phyloP scores from a whole-genome alignment of 1,284 basidiomycete genomes.

The Boletus semigastroideus region DNA sequence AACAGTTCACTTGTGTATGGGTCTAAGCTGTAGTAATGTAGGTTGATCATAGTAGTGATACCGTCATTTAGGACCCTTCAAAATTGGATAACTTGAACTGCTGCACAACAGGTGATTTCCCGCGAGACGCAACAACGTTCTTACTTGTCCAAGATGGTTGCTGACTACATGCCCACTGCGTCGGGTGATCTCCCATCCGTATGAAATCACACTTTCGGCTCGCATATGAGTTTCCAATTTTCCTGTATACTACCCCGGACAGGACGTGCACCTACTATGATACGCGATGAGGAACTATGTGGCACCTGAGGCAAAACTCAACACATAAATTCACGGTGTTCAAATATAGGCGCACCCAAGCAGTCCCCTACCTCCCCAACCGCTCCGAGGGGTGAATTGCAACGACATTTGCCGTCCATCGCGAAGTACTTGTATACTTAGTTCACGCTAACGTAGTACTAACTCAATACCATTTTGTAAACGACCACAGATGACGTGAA shows the following conservation, averaged over 20 bases:
- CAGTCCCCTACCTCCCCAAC: slow-evolving; percentile 78
- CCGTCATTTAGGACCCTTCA: neutral
- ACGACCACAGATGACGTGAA: slow-evolving; percentile 37
- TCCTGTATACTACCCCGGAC: neutral
- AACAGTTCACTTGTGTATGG: slow-evolving; percentile 33
- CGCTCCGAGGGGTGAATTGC: slow-evolving; percentile 53
- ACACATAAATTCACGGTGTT: neutral
- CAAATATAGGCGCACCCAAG: slow-evolving; percentile 58
- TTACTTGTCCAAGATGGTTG: neutral
- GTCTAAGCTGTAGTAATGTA: neutral
- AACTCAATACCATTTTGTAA: slow-evolving; percentile 10
- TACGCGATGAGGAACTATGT: slow-evolving; percentile 58
- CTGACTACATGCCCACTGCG: neutral
- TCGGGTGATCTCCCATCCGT: neutral
- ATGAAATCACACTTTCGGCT: neutral
- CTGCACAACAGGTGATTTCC: neutral
- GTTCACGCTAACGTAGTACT: slow-evolving; percentile 43
- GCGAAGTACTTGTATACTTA: slow-evolving; percentile 45
- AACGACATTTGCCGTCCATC: slow-evolving; percentile 39
- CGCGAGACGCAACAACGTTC: too few relatives aligned
- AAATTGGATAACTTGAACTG: neutral
- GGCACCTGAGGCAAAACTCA: slow-evolving; percentile 50
- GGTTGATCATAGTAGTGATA: neutral
- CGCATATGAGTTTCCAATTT: neutral
- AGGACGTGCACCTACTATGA: slow-evolving; percentile 17